These are phyloP conservation scores for Metschnikowia amazonensis DNA, from an alignment of 805 yeast species.

Conservation along the genomic window DNA sequence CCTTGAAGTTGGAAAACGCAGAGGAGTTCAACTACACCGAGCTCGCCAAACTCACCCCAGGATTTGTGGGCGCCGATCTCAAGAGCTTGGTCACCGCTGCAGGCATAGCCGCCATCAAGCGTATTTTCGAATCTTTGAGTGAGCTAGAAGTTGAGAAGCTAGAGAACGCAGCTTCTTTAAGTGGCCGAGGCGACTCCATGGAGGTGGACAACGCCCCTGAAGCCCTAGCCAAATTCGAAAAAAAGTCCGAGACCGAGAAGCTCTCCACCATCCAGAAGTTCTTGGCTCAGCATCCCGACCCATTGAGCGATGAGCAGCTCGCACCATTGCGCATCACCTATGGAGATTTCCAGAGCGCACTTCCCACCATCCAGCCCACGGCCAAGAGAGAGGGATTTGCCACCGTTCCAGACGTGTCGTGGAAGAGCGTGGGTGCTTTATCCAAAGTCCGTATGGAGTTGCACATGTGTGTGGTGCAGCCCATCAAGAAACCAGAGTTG, in stretches of 20 bases:
- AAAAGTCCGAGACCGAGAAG: conserved; percentile 33
- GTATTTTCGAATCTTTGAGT: conserved; percentile 68
- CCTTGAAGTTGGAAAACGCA: conserved; percentile 59
- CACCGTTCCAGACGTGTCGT: conserved; percentile 94
- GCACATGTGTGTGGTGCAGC: conserved; percentile 97
- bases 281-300: conserved; percentile 69
- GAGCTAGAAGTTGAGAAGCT: conserved; percentile 28
- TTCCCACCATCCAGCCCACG: conserved; percentile 94
- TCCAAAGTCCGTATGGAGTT: conserved; percentile 76
- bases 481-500: conserved; percentile 87
- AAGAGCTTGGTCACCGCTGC: conserved; percentile 94
- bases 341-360: conserved; percentile 76
- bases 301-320: conserved; percentile 71
- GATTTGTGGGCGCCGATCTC: conserved; percentile 96
- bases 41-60: conserved; percentile 91
- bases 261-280: conserved; percentile 70
- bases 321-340: conserved; percentile 70
- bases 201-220: conserved; percentile 26
- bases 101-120: conserved; percentile 87
- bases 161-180: neutral
- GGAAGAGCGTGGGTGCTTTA: conserved; percentile 94
- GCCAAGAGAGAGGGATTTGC: conserved; percentile 99
- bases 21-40: conserved; percentile 55
- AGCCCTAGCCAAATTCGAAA: conserved; percentile 23
- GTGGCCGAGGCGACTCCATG: conserved; percentile 24